These are phyloP conservation scores for Starmera pachycereana DNA, from an alignment of 805 yeast genomes.

Conservation along the genomic window DNA sequence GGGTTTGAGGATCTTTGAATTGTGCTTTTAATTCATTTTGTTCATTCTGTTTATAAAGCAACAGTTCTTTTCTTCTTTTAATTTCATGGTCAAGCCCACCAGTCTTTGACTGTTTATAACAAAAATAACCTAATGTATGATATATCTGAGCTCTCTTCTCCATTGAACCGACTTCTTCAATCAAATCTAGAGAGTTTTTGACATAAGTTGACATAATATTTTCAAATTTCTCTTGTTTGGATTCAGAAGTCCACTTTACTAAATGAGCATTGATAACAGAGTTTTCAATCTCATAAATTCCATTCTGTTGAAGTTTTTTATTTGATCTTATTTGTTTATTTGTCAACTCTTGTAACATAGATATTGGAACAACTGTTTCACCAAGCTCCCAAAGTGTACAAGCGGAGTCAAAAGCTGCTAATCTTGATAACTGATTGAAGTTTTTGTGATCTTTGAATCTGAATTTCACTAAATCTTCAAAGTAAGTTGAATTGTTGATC, in stretches of 20 bases:
- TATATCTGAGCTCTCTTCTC: constrained; percentile 34
- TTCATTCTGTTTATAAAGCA: constrained; percentile 34
- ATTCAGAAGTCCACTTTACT: constrained; percentile 62
- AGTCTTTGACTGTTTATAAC: constrained; percentile 52
- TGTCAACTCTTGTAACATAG: constrained; percentile 30
- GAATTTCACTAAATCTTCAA: constrained; percentile 27
- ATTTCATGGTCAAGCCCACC: constrained; percentile 35
- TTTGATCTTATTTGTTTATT: constrained; percentile 3
- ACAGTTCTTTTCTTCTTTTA: constrained; percentile 27
- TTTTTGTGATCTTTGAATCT: background rate
- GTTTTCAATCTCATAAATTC: constrained; percentile 8
- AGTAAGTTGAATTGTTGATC: constrained; percentile 35
- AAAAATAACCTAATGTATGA: constrained; percentile 60
- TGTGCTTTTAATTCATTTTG: constrained; percentile 37
- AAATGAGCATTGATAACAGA: constrained; percentile 28
- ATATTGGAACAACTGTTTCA: constrained; percentile 47
- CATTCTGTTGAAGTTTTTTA: constrained; percentile 1
- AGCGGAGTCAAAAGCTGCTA: constrained; percentile 37
- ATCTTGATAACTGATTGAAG: constrained; percentile 1
- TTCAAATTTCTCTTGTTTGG: constrained; percentile 57
- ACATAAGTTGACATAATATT: constrained; percentile 50
- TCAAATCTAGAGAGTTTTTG: constrained; percentile 18
- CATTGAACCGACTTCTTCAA: constrained; percentile 9
- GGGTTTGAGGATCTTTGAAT: constrained; percentile 28
- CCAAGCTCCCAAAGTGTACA: constrained; percentile 56